A percentile compares a stretch with the other conserved stretches of the same genome.
These are phyloP conservation scores for Austroboletus niveus DNA, from an alignment of 1,284 basidiomycete genomes.

Conservation along the genomic window DNA sequence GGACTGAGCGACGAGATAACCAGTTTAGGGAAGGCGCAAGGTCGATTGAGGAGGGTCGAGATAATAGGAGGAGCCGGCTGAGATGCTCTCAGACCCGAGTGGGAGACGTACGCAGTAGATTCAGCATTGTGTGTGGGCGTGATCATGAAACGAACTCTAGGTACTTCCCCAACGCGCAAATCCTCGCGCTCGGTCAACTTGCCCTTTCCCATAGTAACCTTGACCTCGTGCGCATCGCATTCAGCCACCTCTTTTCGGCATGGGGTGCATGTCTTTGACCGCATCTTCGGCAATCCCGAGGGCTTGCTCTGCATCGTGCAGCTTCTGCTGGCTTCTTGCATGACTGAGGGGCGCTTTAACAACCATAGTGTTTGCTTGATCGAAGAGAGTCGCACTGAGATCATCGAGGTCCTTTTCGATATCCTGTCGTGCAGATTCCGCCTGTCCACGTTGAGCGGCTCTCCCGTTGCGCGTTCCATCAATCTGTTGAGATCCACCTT, in stretches of 20 bases:
- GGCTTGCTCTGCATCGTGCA: constrained; percentile 76
- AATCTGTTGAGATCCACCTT: constrained; percentile 89
- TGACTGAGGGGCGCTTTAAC: constrained; percentile 80
- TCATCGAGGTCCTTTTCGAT: constrained; percentile 93
- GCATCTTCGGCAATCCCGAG: constrained; percentile 85
- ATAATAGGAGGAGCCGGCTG: constrained; percentile 58
- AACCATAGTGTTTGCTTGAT: constrained; percentile 91
- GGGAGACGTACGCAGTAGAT: constrained; percentile 64
- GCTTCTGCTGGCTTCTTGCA: constrained; percentile 81
- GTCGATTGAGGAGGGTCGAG: constrained; percentile 55
- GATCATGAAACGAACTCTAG: constrained; percentile 48
- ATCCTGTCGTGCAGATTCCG: constrained; percentile 77
- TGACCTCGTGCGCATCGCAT: constrained; percentile 47
- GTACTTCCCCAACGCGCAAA: constrained; percentile 17
- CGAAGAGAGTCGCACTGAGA: constrained; percentile 85
- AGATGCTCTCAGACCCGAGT: constrained; percentile 70
- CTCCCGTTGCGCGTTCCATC: constrained; percentile 93
- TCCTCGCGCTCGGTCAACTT: constrained; percentile 56
- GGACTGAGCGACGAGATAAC: constrained; percentile 86
- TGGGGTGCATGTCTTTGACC: constrained; percentile 72
- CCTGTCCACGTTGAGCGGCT: constrained; percentile 87
- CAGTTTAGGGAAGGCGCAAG: constrained; percentile 93
- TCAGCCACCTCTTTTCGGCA: constrained; percentile 54
- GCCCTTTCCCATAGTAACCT: constrained; percentile 58
- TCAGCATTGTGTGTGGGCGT: constrained; percentile 83